Evolutionary conservation across 371 early-diverging fungal genomes (phyloP), one percentile per base, ranked within the genome.

Genomic region (Apophysomyces ossiformis): DNA sequence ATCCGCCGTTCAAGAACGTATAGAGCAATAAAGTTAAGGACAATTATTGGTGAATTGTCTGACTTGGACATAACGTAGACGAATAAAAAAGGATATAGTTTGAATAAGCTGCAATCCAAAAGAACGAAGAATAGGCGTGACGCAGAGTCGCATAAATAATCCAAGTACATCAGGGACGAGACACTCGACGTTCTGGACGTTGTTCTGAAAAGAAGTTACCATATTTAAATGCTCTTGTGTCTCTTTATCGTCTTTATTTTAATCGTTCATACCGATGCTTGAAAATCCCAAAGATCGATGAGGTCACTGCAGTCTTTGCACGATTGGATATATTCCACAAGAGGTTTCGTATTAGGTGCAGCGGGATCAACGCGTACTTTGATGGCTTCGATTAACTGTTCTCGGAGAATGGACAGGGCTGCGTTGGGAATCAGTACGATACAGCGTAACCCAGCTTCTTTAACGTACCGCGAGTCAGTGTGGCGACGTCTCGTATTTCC

Each of bases 301-400:
- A 83, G 72, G 46, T 71, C 74, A 4, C 64, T 61, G 47, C 74
- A 64, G 57, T 83, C 80, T 15, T 60, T 56, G 36, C 78, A 79
- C 7, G 70, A 69, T 57, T 83, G 83, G 21, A 78, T 64, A 58
- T 79, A 83, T 68, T 83, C 83, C 15, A 83, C 78, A 47, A 83
- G 72, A 7, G 80, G 78, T 43, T 75, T 62, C 5, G 83, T 80
- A 12, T 67, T 43, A 45, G 76, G 78, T 59, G 70, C 78, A 12
- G 71, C 75, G 5, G 83, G 83, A 75, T 83, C 80, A 13, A 83
- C 71, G 21, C 78, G 73, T 39, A 65, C 61, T 26, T 65, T 67
- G 12, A 76, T 70, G 4, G 80, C 80, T 41, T 69, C 67, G 2
- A 58, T 57, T 2, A 83, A 61, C 41, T 83, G 83, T 18, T 63